Evolutionary conservation across 441 rosid genomes (phyloP).

Genomic region (Adansonia grandidieri): DNA sequence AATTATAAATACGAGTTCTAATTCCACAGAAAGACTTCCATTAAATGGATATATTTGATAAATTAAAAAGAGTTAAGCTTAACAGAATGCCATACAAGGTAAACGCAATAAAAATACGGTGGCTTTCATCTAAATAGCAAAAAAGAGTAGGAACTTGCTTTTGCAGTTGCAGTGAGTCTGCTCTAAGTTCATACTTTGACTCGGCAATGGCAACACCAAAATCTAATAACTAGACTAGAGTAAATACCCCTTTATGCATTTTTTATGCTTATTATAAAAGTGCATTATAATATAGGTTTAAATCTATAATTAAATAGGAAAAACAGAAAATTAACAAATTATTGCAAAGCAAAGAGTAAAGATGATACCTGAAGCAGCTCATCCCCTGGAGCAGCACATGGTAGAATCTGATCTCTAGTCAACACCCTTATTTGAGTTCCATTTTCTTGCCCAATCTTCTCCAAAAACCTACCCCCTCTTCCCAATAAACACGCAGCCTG

Average conservation of each 20-base stretch:
- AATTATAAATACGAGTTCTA: too few species aligned
- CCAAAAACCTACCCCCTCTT: slow-evolving; percentile 45
- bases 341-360: not conserved
- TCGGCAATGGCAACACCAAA: not conserved
- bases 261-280: not conserved
- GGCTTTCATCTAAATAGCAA: not conserved
- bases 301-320: not conserved
- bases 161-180: not conserved
- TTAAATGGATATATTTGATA: too few species aligned
- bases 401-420: slow-evolving; percentile 50
- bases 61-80: too few species aligned
- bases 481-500: slow-evolving; percentile 47
- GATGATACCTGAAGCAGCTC: slow-evolving; percentile 52
- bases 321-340: not conserved
- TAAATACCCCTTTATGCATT: not conserved
- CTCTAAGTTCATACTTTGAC: not conserved
- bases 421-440: slow-evolving; percentile 46
- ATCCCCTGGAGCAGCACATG: slow-evolving; percentile 52
- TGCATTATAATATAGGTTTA: not conserved
- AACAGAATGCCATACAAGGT: too few species aligned
- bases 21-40: too few species aligned
- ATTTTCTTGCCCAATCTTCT: slow-evolving; percentile 54
- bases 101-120: too few species aligned
- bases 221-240: not conserved
- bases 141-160: not conserved